Percentiles rank a stretch among this genome's conserved stretches.
Conservation (phyloP, 305 asterid species). For the Plantago coronopus region DNA sequence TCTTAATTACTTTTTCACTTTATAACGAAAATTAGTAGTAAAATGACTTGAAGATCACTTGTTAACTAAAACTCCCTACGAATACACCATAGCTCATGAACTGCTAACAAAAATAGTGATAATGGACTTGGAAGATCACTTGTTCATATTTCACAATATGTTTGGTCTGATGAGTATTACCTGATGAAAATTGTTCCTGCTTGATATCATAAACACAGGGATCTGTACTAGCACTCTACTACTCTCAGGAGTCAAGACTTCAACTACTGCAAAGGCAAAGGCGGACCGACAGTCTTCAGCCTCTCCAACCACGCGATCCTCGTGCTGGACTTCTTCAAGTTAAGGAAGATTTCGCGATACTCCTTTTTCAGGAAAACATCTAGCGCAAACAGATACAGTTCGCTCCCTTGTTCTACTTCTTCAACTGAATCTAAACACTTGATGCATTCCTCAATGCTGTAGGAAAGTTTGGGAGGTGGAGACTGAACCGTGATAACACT, state of each 20-base stretch:
- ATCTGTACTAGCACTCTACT: too few species aligned
- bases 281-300: slow-evolving; percentile 27
- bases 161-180: too few species aligned
- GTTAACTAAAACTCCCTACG: too few species aligned
- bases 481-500: slow-evolving; percentile 28
- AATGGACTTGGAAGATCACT: too few species aligned
- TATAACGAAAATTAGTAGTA: too few species aligned
- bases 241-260: not conserved
- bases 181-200: too few species aligned
- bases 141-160: too few species aligned
- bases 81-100: too few species aligned
- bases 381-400: slow-evolving; percentile 30
- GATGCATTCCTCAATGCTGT: slow-evolving; percentile 36
- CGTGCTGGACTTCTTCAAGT: slow-evolving; percentile 31
- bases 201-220: too few species aligned
- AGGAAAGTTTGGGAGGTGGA: slow-evolving; percentile 24
- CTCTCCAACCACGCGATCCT: slow-evolving; percentile 36
- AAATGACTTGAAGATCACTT: too few species aligned
- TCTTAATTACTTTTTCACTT: too few species aligned
- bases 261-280: slow-evolving; percentile 22
- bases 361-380: slow-evolving; percentile 35
- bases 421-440: slow-evolving; percentile 29
- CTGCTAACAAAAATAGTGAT: too few species aligned
- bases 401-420: slow-evolving; percentile 34
- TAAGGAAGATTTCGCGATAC: slow-evolving; percentile 35